phyloP scores from a whole-genome alignment of 108 stramenopile species.

The Schizochytrium sp. region DNA sequence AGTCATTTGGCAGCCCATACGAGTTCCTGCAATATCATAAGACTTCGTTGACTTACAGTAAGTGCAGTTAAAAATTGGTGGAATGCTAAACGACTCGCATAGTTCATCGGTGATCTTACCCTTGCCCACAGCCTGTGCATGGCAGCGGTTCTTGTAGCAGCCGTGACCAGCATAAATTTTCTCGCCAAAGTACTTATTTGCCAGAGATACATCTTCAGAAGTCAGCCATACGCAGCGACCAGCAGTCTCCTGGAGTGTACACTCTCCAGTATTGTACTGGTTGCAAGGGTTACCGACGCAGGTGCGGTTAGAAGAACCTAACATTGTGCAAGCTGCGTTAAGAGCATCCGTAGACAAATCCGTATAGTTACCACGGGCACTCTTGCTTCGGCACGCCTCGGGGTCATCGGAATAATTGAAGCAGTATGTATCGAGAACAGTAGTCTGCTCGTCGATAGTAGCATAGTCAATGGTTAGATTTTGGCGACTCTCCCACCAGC shows the following conservation, averaged over 20 bases:
- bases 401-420: neutral
- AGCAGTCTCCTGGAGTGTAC: constrained; percentile 37
- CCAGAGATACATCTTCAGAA: neutral
- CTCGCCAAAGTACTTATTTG: neutral
- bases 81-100: constrained; percentile 3
- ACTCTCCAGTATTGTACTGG: constrained; percentile 47
- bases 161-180: constrained; percentile 26
- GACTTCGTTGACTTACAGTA: neutral
- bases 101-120: constrained; percentile 30
- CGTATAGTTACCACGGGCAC: neutral
- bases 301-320: neutral
- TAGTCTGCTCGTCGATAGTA: constrained; percentile 19
- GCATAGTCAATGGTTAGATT: neutral
- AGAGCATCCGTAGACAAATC: constrained; percentile 41
- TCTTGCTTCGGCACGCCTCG: neutral
- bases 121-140: neutral
- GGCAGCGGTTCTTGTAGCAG: constrained; percentile 40
- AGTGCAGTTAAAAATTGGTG: constrained; percentile 1
- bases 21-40: no score
- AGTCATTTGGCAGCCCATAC: no score
- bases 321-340: constrained; percentile 8
- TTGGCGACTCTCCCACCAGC: constrained; percentile 21
- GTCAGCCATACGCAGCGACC: constrained; percentile 52
- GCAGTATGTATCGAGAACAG: neutral
- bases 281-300: constrained; percentile 54